A percentile compares a stretch with the other conserved stretches of the same genome.
These are phyloP conservation scores for Fusarium proliferatum DNA, from an alignment of 2,329 filamentous ascomycete species.

Conservation along the genomic window DNA sequence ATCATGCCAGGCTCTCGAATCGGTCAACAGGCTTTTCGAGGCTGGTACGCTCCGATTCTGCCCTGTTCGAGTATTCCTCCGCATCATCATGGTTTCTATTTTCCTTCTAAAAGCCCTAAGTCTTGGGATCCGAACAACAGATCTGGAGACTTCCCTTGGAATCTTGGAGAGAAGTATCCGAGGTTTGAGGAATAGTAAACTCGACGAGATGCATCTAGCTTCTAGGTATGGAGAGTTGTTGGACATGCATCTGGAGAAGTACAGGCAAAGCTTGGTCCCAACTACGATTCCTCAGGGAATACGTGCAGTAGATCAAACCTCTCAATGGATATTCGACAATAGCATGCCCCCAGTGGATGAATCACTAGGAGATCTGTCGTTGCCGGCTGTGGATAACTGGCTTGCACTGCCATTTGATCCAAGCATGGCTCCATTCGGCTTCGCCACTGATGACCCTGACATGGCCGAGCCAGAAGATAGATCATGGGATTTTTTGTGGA, in stretches of 20 bases:
- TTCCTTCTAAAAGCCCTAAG: constrained; percentile 58
- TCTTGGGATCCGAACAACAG: constrained; percentile 15
- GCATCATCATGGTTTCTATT: constrained; percentile 65
- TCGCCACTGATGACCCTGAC: neutral
- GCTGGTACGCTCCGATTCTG: constrained; percentile 60
- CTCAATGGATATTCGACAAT: neutral
- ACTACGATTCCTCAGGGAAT: constrained; percentile 15
- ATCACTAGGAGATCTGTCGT: accelerated
- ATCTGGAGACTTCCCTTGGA: constrained; percentile 14
- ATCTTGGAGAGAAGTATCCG: constrained; percentile 12
- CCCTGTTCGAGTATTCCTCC: constrained; percentile 64
- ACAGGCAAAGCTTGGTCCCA: constrained; percentile 14
- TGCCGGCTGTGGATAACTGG: neutral
- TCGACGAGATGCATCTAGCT: constrained; percentile 34
- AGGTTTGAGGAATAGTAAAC: constrained; percentile 9
- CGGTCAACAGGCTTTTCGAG: constrained; percentile 60
- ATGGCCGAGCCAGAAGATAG: neutral
- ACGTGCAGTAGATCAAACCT: neutral
- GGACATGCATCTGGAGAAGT: constrained; percentile 20
- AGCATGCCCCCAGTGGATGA: neutral
- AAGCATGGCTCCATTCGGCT: neutral
- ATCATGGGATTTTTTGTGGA: neutral
- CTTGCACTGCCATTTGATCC: neutral
- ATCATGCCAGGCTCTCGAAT: constrained; percentile 62
- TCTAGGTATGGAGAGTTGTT: constrained; percentile 27